Conservation (phyloP, 768 basidiomycete genomes). For the Mycena rosella region DNA sequence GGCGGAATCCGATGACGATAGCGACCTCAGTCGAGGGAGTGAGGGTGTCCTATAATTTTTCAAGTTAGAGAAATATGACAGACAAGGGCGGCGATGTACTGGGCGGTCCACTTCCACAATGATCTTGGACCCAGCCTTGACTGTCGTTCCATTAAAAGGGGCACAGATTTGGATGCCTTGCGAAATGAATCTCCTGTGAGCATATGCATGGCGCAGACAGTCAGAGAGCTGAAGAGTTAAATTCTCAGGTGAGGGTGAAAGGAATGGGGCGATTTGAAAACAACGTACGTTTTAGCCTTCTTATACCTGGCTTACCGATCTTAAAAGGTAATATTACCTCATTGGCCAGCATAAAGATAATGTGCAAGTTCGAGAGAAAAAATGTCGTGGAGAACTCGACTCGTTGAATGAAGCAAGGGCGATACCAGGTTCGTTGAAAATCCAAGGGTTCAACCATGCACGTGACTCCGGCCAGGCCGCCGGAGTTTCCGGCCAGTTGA, state of each 20-base stretch:
- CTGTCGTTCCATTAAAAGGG: conserved; percentile 45
- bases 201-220: neutral
- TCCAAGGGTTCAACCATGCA: too few relatives aligned
- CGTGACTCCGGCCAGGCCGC: too few relatives aligned
- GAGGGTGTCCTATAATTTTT: conserved; percentile 42
- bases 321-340: too few relatives aligned
- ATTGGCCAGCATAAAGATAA: too few relatives aligned
- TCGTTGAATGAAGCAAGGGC: too few relatives aligned
- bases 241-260: neutral
- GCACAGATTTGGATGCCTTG: conserved; percentile 43
- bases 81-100: conserved; percentile 37
- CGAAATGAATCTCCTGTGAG: neutral
- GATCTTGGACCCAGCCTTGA: conserved; percentile 46
- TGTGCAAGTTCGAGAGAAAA: too few relatives aligned
- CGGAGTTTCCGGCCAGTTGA: too few relatives aligned
- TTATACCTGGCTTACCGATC: too few relatives aligned
- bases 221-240: neutral
- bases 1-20: conserved; percentile 46
- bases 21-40: conserved; percentile 48
- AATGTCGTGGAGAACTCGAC: too few relatives aligned
- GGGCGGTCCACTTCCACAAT: conserved; percentile 50
- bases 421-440: too few relatives aligned
- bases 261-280: neutral
- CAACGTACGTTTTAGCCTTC: too few relatives aligned
- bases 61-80: neutral